A percentile compares a stretch with the other conserved stretches of the same genome.
Conservation (phyloP, 1,284 basidiomycete genomes). For the Quambalaria eucalypti region DNA sequence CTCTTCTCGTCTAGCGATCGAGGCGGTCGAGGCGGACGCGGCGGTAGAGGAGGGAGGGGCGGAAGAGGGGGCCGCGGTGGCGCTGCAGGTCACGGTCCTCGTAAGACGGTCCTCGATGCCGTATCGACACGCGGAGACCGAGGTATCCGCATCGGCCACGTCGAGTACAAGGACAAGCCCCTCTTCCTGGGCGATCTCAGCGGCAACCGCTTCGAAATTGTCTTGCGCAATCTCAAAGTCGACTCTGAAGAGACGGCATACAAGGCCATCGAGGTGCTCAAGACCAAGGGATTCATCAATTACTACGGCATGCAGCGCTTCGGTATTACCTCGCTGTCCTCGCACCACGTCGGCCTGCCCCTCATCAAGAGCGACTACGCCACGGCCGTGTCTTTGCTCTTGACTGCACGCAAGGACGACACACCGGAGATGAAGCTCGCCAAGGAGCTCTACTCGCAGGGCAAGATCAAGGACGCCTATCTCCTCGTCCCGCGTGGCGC, state of each 20-base stretch:
- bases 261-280: constrained; percentile 68
- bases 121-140: constrained; percentile 40
- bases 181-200: constrained; percentile 88
- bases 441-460: constrained; percentile 13
- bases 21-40: constrained; percentile 52
- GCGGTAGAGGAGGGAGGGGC: constrained; percentile 43
- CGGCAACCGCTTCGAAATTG: constrained; percentile 91
- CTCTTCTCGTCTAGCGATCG: constrained; percentile 46
- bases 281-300: constrained; percentile 85
- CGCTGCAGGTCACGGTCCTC: constrained; percentile 6
- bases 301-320: constrained; percentile 99
- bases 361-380: constrained; percentile 69
- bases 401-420: constrained; percentile 18
- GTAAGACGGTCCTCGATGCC: constrained; percentile 6
- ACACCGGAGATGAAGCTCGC: constrained; percentile 14
- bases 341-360: constrained; percentile 83
- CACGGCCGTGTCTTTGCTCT: constrained; percentile 25
- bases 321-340: constrained; percentile 89
- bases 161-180: constrained; percentile 69
- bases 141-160: constrained; percentile 78
- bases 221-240: constrained; percentile 61
- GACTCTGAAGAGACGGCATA: constrained; percentile 54
- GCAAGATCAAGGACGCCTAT: constrained; percentile 55
- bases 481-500: constrained; percentile 78
- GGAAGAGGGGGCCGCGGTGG: constrained; percentile 14